A percentile compares a stretch with the other conserved stretches of the same genome.
Evolutionary conservation across 1,139 yeast genomes (phyloP).

Genomic region (Arxiozyma slooffiae): DNA sequence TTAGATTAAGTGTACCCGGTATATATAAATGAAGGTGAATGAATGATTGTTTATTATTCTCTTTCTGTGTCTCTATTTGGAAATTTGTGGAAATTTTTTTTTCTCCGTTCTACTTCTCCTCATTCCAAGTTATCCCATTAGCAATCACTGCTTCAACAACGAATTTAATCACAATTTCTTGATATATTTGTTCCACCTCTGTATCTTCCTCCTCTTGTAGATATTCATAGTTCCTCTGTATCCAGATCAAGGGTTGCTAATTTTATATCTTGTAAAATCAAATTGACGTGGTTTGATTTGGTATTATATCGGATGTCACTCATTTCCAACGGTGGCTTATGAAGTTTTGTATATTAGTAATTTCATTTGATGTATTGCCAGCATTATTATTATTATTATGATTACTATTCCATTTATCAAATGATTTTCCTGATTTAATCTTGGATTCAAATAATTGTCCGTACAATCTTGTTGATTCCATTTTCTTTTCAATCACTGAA

Average conservation of each 20-base stretch:
- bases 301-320: slow-evolving; percentile 37
- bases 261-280: slow-evolving; percentile 54
- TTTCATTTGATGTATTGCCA: slow-evolving; percentile 1
- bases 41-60: neutral
- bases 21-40: neutral
- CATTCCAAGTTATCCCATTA: neutral
- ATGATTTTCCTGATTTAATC: slow-evolving; percentile 4
- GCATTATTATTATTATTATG: no score
- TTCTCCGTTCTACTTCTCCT: neutral
- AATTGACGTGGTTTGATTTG: slow-evolving; percentile 40
- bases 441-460: slow-evolving; percentile 27
- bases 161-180: slow-evolving; percentile 23
- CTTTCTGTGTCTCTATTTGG: neutral
- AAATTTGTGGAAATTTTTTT: neutral
- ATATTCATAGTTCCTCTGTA: slow-evolving; percentile 26
- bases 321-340: slow-evolving; percentile 42
- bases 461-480: slow-evolving; percentile 34
- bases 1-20: no score
- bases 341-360: slow-evolving; percentile 12
- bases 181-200: slow-evolving; percentile 20
- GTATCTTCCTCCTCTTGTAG: slow-evolving; percentile 16
- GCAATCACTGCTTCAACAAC: slow-evolving; percentile 10
- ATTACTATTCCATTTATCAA: neutral
- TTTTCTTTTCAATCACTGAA: slow-evolving; percentile 37
- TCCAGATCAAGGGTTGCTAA: slow-evolving; percentile 46